phyloP scores from a whole-genome alignment of 371 early-diverging fungal species.

The Synchytrium microbalum region DNA sequence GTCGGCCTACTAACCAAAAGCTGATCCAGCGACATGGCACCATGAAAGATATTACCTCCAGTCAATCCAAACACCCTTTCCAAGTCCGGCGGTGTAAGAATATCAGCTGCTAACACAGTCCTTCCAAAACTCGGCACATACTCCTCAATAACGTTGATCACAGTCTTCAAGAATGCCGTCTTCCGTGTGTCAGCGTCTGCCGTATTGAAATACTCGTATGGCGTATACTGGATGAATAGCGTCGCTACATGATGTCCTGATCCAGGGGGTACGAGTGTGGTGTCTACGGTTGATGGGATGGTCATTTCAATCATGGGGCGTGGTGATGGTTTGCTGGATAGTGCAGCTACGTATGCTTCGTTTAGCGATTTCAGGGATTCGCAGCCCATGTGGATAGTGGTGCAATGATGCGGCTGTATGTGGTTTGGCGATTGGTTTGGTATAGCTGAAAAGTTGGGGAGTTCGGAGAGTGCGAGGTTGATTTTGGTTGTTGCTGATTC shows the following conservation, averaged over 20 bases:
- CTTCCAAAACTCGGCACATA: not conserved
- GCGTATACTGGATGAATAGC: constrained; percentile 6
- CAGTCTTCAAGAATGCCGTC: not conserved
- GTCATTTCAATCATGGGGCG: constrained; percentile 6
- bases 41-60: constrained; percentile 7
- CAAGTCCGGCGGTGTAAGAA: constrained; percentile 6
- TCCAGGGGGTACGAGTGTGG: not conserved
- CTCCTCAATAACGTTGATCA: not conserved
- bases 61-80: constrained; percentile 2
- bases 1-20: not conserved
- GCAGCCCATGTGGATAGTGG: constrained; percentile 2
- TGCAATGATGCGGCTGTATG: not conserved
- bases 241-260: not conserved
- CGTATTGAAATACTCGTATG: constrained; percentile 1
- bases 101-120: not conserved
- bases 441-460: not conserved
- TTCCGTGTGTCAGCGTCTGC: not conserved
- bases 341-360: not conserved
- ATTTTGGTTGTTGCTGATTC: constrained; percentile 6
- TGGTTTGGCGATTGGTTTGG: not conserved
- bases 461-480: not conserved
- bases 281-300: constrained; percentile 2
- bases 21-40: not conserved
- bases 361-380: not conserved
- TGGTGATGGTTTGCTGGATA: not conserved